Percentiles rank a stretch among this genome's conserved stretches.
phyloP scores from a whole-genome alignment of 257 asterid species.

The Voacanga thouarsii region DNA sequence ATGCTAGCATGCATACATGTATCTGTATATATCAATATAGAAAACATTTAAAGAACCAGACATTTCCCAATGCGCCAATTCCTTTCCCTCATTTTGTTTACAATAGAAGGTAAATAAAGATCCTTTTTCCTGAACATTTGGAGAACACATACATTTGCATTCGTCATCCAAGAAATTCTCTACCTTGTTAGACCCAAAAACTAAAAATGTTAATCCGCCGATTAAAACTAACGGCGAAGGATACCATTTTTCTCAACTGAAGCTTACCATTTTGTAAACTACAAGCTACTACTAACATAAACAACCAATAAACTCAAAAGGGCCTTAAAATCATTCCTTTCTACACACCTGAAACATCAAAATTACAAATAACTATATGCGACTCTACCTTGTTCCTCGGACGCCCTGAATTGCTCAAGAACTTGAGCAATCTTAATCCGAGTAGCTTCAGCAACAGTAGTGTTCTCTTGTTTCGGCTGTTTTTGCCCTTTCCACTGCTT shows the following conservation, averaged over 20 bases:
- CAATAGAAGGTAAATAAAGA: not conserved
- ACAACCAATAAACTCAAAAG: not conserved
- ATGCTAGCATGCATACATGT: not conserved
- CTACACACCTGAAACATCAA: not conserved
- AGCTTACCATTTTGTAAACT: not conserved
- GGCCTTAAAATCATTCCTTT: not conserved
- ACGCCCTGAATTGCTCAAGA: conserved; percentile 53
- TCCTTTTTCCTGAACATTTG: not conserved
- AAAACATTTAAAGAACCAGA: not conserved
- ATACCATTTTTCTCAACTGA: not conserved
- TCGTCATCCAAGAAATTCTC: not conserved
- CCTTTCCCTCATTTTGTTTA: not conserved
- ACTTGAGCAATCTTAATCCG: conserved; percentile 43
- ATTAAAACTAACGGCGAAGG: not conserved
- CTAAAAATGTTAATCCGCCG: not conserved
- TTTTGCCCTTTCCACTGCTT: conserved; percentile 33
- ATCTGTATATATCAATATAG: too few relatives aligned
- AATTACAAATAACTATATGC: not conserved
- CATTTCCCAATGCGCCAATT: not conserved
- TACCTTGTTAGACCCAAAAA: not conserved
- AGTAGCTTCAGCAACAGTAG: conserved; percentile 34
- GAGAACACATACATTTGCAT: not conserved
- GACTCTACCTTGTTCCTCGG: conserved; percentile 48
- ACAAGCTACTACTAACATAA: not conserved
- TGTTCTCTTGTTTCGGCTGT: not conserved